phyloP scores from a whole-genome alignment of 345 rosid species.

The Conringia planisiliqua region DNA sequence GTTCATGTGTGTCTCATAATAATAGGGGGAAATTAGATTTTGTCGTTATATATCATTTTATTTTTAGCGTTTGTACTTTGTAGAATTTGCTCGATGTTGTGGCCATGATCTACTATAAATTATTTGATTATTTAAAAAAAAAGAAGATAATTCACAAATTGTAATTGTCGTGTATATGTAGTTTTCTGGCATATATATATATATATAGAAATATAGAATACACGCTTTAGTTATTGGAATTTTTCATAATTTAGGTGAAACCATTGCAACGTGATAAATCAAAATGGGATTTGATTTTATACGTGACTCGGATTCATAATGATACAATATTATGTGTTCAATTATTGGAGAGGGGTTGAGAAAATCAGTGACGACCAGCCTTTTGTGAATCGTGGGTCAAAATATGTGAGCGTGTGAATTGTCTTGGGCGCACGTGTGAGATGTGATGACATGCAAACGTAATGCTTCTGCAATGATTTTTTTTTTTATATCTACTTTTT shows the following conservation, averaged over 20 bases:
- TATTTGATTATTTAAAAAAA: not conserved
- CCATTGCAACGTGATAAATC: not conserved
- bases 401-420: constrained; percentile 15
- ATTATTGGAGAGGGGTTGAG: constrained; percentile 18
- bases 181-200: not conserved
- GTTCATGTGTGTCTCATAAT: constrained; percentile 14
- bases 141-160: not conserved
- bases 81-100: not conserved
- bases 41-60: not conserved
- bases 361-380: constrained; percentile 7
- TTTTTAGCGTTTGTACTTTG: constrained; percentile 8
- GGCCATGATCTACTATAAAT: not conserved
- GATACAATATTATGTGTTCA: not conserved
- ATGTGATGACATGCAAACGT: constrained; percentile 36
- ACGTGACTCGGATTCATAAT: not conserved
- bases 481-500: not conserved
- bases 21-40: not conserved
- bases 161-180: not conserved
- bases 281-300: not conserved
- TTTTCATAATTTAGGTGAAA: not conserved
- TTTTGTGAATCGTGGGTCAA: constrained; percentile 23
- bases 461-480: constrained; percentile 30
- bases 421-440: constrained; percentile 10
- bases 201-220: too few relatives aligned
- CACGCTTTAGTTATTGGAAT: not conserved